phyloP scores from a whole-genome alignment of 257 asterid species.

The Cruciata laevipes region DNA sequence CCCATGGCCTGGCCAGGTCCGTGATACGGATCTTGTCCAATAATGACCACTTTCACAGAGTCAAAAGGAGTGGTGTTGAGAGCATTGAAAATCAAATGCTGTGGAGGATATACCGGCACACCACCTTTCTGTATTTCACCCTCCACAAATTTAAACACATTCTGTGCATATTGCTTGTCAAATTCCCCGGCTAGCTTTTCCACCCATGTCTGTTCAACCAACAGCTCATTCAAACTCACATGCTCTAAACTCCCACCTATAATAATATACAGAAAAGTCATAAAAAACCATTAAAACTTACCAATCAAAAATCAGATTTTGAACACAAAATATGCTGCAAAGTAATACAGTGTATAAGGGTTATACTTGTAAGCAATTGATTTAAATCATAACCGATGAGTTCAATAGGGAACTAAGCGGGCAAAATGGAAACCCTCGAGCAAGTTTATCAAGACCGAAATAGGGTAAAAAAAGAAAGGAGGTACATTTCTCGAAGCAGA shows the following conservation, averaged over 20 bases:
- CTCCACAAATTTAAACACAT: constrained; percentile 53
- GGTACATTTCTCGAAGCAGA: constrained; percentile 47
- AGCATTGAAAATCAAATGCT: constrained; percentile 72
- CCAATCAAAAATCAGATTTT: not conserved
- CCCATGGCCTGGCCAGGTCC: constrained; percentile 99
- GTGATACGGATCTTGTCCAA: constrained; percentile 99
- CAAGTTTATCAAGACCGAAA: not conserved
- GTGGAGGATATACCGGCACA: constrained; percentile 79
- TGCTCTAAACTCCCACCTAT: constrained; percentile 32
- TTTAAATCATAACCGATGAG: no score
- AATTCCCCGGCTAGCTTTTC: constrained; percentile 62
- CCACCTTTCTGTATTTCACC: constrained; percentile 47
- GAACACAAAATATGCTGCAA: not conserved
- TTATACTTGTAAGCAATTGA: not conserved
- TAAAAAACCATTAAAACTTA: not conserved
- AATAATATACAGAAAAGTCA: not conserved
- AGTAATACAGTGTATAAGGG: not conserved
- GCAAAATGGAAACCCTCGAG: constrained; percentile 14
- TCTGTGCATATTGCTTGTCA: constrained; percentile 64
- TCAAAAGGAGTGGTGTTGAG: constrained; percentile 79
- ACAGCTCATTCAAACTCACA: constrained; percentile 65
- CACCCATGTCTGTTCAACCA: constrained; percentile 78
- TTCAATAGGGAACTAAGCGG: not conserved
- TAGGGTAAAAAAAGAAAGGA: constrained; percentile 19
- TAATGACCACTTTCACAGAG: constrained; percentile 72